Evolutionary conservation across 345 rosid genomes (phyloP), one percentile per base, ranked within the genome.

Genomic region (Arabis hirsuta): DNA sequence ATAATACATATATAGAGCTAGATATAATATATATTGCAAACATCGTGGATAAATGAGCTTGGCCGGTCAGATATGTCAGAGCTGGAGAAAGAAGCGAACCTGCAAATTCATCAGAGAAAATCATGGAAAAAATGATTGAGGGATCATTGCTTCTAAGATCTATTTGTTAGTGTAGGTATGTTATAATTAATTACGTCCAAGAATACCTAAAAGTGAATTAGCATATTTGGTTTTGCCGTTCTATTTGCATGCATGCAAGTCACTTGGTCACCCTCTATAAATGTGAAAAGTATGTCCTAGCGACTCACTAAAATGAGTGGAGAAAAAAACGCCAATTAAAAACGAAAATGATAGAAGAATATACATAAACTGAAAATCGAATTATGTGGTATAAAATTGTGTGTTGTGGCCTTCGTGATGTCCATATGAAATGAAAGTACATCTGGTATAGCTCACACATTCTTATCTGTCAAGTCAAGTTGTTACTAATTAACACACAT

Each of bases 211-310:
- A 50, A 50, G 54, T 20, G 26, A 48, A 48, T 9, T 27, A 48
- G 54, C 26, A 50, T 36, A 36, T 71, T 54, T 45, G 45, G 51
- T 7, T 76, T 71, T 51, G 48, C 71, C 67, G 26, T 71, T 71
- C 45, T 53, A 70, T 34, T 59, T 58, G 76, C 76, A 76, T 76
- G 72, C 76, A 76, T 71, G 76, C 63, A 76, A 71, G 50, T 63
- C 61, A 58, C 43, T 12, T 58, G 76, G 72, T 61, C 65, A 50
- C 55, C 51, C 22, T 57, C 76, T 52, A 71, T 71, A 44, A 71
- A 65, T 76, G 51, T 59, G 67, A 76, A 61, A 71, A 76, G 56
- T 71, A 64, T 76, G 58, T 65, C 59, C 60, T 76, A 76, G 65
- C 76, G 58, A 76, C 72, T 71, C 65, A 71, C 64, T 54, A 68